Percentiles rank a stretch among this genome's conserved stretches.
Evolutionary conservation across 306 rosid species (phyloP).

Genomic region (Luffa aegyptiaca): DNA sequence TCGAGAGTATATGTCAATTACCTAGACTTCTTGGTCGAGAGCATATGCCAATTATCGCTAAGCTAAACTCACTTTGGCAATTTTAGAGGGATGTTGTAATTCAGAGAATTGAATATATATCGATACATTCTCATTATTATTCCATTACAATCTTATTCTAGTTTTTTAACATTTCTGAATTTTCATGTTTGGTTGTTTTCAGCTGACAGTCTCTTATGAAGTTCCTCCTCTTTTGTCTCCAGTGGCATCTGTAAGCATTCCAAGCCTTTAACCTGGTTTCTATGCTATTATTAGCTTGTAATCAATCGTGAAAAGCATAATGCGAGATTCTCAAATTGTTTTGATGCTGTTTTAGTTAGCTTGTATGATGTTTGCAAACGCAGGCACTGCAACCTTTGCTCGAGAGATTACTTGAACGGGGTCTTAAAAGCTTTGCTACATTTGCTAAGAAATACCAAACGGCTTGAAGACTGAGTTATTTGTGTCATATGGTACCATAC

Average conservation of each 20-base stretch:
- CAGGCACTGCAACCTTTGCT: conserved; percentile 91
- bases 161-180: background rate
- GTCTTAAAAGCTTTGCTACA: conserved; percentile 61
- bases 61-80: no score
- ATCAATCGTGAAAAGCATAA: background rate
- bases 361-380: conserved; percentile 12
- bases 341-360: background rate
- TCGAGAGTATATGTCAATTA: no score
- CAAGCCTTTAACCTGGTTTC: background rate
- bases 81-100: background rate
- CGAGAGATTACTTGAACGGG: conserved; percentile 56
- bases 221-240: conserved; percentile 81
- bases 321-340: background rate
- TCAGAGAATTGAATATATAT: background rate
- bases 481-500: background rate
- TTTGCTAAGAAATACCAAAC: conserved; percentile 46
- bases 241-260: conserved; percentile 75
- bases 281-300: background rate
- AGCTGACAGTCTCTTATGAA: conserved; percentile 93
- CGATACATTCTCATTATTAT: background rate
- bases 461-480: background rate
- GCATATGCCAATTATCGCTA: no score
- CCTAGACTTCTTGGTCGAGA: no score
- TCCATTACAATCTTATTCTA: background rate
- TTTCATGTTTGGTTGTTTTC: conserved; percentile 14